phyloP scores from a whole-genome alignment of 148 eudicot species.

The Suaeda aralocaspica region DNA sequence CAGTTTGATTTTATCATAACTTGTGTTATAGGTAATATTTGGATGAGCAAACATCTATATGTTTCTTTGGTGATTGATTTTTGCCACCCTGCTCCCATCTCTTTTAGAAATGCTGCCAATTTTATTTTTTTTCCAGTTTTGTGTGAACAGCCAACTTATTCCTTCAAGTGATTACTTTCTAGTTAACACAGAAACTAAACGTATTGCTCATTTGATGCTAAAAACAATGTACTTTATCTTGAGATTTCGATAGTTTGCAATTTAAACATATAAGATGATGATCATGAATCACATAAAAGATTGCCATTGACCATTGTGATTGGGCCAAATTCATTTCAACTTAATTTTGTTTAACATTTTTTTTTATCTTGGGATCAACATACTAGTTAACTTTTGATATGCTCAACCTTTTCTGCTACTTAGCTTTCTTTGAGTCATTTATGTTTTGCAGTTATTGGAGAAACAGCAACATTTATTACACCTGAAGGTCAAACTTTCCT shows the following conservation, averaged over 20 bases:
- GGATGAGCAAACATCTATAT: background rate
- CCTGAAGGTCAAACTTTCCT: conserved; percentile 58
- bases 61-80: background rate
- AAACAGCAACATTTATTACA: conserved; percentile 69
- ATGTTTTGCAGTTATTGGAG: conserved; percentile 70
- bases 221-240: background rate
- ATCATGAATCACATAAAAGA: background rate
- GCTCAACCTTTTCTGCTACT: background rate
- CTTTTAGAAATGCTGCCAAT: background rate
- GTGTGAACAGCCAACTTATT: background rate
- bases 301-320: background rate
- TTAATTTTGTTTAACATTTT: background rate
- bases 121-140: too few relatives aligned
- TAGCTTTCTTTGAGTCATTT: background rate
- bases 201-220: background rate
- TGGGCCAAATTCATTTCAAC: background rate
- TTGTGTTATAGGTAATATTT: conserved; percentile 76
- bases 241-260: background rate
- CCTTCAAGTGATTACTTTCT: background rate
- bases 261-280: background rate
- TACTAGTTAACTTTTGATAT: conserved; percentile 5
- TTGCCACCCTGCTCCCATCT: background rate
- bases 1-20: conserved; percentile 87
- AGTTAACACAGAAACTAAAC: background rate
- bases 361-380: background rate